Percentiles rank a stretch among this genome's conserved stretches.
Evolutionary conservation across 1,284 basidiomycete genomes (phyloP).

Genomic region (Heterobasidion occidentale): DNA sequence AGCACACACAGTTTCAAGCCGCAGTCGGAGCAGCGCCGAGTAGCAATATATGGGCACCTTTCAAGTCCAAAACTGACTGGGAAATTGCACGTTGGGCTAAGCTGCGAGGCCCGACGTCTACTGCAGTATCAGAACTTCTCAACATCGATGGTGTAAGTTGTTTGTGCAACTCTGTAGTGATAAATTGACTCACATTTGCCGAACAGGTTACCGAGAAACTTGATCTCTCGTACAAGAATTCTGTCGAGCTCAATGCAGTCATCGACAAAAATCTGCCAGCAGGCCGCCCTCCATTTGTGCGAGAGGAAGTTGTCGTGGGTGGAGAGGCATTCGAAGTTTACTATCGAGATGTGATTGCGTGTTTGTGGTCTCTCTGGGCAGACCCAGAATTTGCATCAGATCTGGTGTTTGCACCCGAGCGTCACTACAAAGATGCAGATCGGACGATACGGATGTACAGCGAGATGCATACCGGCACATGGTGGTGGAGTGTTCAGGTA

Average conservation of each 20-base stretch:
- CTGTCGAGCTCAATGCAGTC: slow-evolving; percentile 20
- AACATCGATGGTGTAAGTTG: slow-evolving; percentile 14
- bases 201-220: slow-evolving; percentile 14
- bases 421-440: slow-evolving; percentile 16
- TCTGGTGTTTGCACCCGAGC: slow-evolving; percentile 16
- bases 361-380: slow-evolving; percentile 17
- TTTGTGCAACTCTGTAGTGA: not conserved
- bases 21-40: not conserved
- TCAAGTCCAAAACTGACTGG: slow-evolving; percentile 11
- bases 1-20: not conserved
- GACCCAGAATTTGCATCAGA: slow-evolving; percentile 16
- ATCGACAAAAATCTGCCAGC: slow-evolving; percentile 23
- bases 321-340: slow-evolving; percentile 19
- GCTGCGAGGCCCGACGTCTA: slow-evolving; percentile 10
- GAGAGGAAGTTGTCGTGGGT: slow-evolving; percentile 13
- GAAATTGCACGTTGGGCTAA: slow-evolving; percentile 16
- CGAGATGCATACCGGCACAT: not conserved
- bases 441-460: not conserved
- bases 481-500: slow-evolving; percentile 1
- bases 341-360: slow-evolving; percentile 21
- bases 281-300: slow-evolving; percentile 13
- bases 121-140: slow-evolving; percentile 14
- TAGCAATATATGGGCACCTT: slow-evolving; percentile 7
- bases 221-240: slow-evolving; percentile 21
- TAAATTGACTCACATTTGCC: not conserved